Evolutionary conservation across 2,329 filamentous ascomycete species (phyloP).

Genomic region (Fusarium tanahbumbuense): DNA sequence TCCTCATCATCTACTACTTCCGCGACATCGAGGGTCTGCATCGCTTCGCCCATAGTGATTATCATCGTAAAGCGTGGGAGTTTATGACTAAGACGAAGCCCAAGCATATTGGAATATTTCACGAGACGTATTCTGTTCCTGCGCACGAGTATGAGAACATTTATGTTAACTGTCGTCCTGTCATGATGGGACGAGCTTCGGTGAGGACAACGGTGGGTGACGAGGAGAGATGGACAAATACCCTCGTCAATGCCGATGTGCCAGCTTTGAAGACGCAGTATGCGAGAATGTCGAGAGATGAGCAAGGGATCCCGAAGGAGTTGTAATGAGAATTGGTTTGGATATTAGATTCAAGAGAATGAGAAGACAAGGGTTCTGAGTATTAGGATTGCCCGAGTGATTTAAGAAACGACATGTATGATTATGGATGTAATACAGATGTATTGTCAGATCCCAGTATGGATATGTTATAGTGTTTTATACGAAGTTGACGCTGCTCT

Average conservation of each 20-base stretch:
- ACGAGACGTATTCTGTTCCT: slow-evolving; percentile 64
- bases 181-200: slow-evolving; percentile 50
- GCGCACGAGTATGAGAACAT: slow-evolving; percentile 62
- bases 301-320: slow-evolving; percentile 32
- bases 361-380: neutral
- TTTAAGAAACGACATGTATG: neutral
- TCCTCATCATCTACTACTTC: slow-evolving; percentile 64
- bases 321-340: neutral
- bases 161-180: slow-evolving; percentile 59
- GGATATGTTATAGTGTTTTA: neutral
- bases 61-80: slow-evolving; percentile 63
- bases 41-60: slow-evolving; percentile 61
- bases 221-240: slow-evolving; percentile 49
- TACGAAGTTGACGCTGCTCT: neutral
- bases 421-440: neutral
- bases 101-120: slow-evolving; percentile 62
- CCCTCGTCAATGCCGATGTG: slow-evolving; percentile 50
- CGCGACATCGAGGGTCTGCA: slow-evolving; percentile 60
- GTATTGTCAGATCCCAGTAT: neutral
- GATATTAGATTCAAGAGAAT: neutral
- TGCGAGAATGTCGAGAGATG: slow-evolving; percentile 48
- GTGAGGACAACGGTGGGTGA: slow-evolving; percentile 38
- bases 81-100: slow-evolving; percentile 58
- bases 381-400: neutral
- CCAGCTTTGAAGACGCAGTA: slow-evolving; percentile 52